These are phyloP conservation scores for Populus pruinosa DNA, from an alignment of 345 rosid genomes.

Conservation along the genomic window DNA sequence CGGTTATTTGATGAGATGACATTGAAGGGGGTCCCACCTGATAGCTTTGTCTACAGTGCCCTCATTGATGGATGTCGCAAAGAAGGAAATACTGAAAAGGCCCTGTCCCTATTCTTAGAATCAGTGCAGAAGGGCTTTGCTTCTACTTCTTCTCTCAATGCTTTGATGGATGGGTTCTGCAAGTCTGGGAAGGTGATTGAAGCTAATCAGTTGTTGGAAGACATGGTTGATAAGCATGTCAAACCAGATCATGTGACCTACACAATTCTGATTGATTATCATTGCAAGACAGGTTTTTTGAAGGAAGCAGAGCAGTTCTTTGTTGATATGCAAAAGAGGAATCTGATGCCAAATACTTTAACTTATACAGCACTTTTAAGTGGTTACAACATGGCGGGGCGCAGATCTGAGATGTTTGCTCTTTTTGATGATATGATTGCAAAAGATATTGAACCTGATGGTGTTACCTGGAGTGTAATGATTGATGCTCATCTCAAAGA, in stretches of 20 bases:
- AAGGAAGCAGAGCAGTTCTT: slow-evolving; percentile 61
- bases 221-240: slow-evolving; percentile 36
- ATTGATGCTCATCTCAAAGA: slow-evolving; percentile 48
- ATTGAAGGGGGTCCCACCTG: slow-evolving; percentile 51
- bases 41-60: slow-evolving; percentile 56
- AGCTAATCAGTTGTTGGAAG: slow-evolving; percentile 41
- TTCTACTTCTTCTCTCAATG: slow-evolving; percentile 53
- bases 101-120: slow-evolving; percentile 44
- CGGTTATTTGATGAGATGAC: slow-evolving; percentile 58
- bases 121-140: slow-evolving; percentile 49
- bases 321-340: slow-evolving; percentile 46
- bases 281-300: slow-evolving; percentile 53
- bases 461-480: slow-evolving; percentile 46
- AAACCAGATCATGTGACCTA: slow-evolving; percentile 62
- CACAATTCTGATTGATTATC: slow-evolving; percentile 59
- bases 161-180: slow-evolving; percentile 59
- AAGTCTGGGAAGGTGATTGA: slow-evolving; percentile 43
- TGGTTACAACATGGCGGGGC: slow-evolving; percentile 47
- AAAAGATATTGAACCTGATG: slow-evolving; percentile 63
- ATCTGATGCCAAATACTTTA: slow-evolving; percentile 45
- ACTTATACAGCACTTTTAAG: slow-evolving; percentile 60
- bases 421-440: slow-evolving; percentile 59
- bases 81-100: slow-evolving; percentile 55
- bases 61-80: slow-evolving; percentile 68
- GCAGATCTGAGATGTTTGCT: slow-evolving; percentile 45